These are phyloP conservation scores for Ascochyta viciae-villosae DNA, from an alignment of 2,329 filamentous ascomycete genomes.

Conservation along the genomic window DNA sequence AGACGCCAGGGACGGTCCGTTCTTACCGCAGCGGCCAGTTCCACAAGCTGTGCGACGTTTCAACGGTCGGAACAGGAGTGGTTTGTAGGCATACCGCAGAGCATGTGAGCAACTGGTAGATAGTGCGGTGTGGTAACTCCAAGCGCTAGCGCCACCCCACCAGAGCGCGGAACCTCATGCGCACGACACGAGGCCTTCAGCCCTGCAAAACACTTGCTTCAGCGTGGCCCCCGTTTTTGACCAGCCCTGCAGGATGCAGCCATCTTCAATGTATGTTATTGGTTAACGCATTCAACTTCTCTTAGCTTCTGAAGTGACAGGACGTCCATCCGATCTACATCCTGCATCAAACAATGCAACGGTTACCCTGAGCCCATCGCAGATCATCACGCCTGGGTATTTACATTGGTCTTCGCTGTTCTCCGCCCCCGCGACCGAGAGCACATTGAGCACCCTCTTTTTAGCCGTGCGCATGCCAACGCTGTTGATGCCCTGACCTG, in stretches of 20 bases:
- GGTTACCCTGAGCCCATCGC: slow-evolving; percentile 5
- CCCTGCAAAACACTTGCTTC: slow-evolving; percentile 21
- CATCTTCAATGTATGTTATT: slow-evolving; percentile 3
- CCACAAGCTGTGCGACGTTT: slow-evolving; percentile 1
- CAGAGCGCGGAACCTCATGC: slow-evolving; percentile 6
- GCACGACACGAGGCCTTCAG: slow-evolving; percentile 3
- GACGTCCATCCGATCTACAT: slow-evolving; percentile 16
- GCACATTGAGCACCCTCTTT: not conserved
- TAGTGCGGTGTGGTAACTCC: not conserved
- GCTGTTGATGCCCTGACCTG: slow-evolving; percentile 1
- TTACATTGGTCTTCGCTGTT: not conserved
- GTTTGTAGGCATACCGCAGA: not conserved
- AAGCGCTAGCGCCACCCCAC: slow-evolving; percentile 12
- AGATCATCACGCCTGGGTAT: slow-evolving; percentile 4
- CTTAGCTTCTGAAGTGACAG: slow-evolving; percentile 13
- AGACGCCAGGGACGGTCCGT: not conserved
- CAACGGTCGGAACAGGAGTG: not conserved
- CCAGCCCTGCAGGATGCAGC: slow-evolving; percentile 21
- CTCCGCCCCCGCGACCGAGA: not conserved
- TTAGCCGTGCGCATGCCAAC: slow-evolving; percentile 8
- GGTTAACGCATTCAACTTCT: not conserved
- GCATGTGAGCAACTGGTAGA: not conserved
- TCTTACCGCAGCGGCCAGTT: not conserved
- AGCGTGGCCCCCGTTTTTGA: slow-evolving; percentile 16
- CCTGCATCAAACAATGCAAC: slow-evolving; percentile 11